Evolutionary conservation across 2,329 filamentous ascomycete species (phyloP).

Genomic region (Colletotrichum limetticola): DNA sequence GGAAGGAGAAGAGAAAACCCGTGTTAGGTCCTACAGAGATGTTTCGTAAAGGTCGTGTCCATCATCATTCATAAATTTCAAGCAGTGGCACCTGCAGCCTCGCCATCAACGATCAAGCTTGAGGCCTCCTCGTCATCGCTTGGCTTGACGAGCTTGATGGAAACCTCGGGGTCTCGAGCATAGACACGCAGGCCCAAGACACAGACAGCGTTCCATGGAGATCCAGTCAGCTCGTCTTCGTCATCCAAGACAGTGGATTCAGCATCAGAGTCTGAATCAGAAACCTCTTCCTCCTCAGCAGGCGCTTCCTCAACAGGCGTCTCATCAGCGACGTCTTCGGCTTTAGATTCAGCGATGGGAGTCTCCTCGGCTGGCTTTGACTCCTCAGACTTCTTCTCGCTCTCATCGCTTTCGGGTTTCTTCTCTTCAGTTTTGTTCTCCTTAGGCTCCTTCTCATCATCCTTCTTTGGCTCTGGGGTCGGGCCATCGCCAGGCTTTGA

Average conservation of each 20-base stretch:
- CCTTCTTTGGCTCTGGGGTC: constrained; percentile 16
- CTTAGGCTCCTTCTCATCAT: constrained; percentile 5
- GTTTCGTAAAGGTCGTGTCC: background rate
- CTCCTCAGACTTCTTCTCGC: constrained; percentile 13
- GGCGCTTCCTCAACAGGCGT: constrained; percentile 20
- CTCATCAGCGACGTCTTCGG: background rate
- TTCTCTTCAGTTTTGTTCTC: background rate
- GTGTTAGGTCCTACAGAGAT: background rate
- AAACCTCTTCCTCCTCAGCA: constrained; percentile 27
- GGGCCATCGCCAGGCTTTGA: constrained; percentile 14
- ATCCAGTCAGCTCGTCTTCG: constrained; percentile 32
- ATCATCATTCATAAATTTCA: constrained; percentile 12
- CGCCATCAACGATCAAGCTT: constrained; percentile 40
- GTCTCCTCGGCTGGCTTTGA: background rate
- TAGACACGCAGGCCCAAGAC: constrained; percentile 53
- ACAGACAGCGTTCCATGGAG: constrained; percentile 55
- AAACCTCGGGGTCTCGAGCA: constrained; percentile 47
- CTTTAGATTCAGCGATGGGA: background rate
- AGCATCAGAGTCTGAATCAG: constrained; percentile 19
- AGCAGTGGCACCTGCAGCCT: constrained; percentile 45
- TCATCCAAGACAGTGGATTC: constrained; percentile 23
- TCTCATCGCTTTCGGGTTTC: background rate
- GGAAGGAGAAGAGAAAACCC: background rate
- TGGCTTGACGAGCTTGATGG: constrained; percentile 47
- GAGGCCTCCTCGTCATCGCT: constrained; percentile 44